Conservation (phyloP, 177 flowering plant genomes). For the Vitis hybrid region DNA sequence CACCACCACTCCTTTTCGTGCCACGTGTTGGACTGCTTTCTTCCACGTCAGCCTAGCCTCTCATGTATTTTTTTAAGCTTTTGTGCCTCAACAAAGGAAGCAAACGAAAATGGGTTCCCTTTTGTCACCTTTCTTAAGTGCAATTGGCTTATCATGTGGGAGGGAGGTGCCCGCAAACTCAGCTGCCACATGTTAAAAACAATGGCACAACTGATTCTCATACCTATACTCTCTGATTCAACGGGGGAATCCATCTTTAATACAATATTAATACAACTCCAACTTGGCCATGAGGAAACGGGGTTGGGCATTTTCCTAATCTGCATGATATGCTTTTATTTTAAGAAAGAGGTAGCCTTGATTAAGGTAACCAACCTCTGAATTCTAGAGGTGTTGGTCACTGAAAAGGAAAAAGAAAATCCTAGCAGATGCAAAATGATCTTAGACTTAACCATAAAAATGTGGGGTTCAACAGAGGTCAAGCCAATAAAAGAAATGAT, state of each 20-base stretch:
- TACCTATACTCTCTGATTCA: background rate
- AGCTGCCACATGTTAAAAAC: constrained; percentile 12
- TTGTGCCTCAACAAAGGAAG: background rate
- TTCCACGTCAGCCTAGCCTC: too few species aligned
- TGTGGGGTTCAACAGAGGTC: constrained; percentile 12
- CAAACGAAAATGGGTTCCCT: background rate
- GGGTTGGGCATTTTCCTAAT: constrained; percentile 5
- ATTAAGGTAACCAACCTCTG: constrained; percentile 27
- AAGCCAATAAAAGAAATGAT: constrained; percentile 11
- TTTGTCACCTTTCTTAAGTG: background rate
- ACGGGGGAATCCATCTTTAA: constrained; percentile 4
- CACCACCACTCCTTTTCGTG: too few species aligned
- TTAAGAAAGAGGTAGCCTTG: constrained; percentile 14
- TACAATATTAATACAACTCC: background rate
- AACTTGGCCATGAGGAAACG: constrained; percentile 6
- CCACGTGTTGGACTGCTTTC: too few species aligned
- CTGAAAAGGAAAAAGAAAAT: constrained; percentile 7
- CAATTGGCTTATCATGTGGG: background rate
- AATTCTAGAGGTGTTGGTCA: constrained; percentile 29
- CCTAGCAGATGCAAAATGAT: constrained; percentile 19
- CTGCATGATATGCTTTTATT: constrained; percentile 17
- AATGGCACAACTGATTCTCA: background rate
- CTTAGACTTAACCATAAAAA: background rate
- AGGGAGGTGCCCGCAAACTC: constrained; percentile 1
- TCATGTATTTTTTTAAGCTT: too few species aligned